These are phyloP conservation scores for Crithidia fasciculata DNA, from an alignment of 208 protist species.

Conservation along the genomic window DNA sequence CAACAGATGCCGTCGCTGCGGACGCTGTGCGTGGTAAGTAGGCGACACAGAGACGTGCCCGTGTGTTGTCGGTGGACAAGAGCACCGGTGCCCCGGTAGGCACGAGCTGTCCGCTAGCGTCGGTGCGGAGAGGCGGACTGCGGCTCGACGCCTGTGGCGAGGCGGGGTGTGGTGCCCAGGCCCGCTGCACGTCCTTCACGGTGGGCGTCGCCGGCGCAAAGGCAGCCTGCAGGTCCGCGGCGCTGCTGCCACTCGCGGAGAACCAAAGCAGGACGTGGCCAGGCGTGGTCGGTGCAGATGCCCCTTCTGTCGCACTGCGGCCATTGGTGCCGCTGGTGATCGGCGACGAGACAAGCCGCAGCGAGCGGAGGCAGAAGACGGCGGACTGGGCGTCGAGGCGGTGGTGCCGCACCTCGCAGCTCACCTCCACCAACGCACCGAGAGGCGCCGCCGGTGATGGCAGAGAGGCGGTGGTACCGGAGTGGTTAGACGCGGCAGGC, in stretches of 20 bases:
- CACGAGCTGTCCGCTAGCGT: conserved; percentile 21
- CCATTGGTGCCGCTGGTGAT: background rate
- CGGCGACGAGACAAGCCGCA: conserved; percentile 28
- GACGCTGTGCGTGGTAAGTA: conserved; percentile 2
- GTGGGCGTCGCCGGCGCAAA: conserved; percentile 2
- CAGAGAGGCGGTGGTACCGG: background rate
- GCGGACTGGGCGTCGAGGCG: conserved; percentile 15
- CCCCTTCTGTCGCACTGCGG: background rate
- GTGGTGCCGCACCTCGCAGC: conserved; percentile 22
- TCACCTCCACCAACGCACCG: conserved; percentile 16
- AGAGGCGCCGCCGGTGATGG: conserved; percentile 11
- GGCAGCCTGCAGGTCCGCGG: conserved; percentile 11
- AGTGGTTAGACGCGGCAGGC: background rate
- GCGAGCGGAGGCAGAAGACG: conserved; percentile 38
- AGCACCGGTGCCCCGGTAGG: conserved; percentile 21
- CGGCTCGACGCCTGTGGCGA: conserved; percentile 2
- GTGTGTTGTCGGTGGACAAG: conserved; percentile 32
- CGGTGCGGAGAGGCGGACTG: conserved; percentile 17
- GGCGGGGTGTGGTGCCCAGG: conserved; percentile 16
- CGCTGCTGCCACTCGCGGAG: conserved; percentile 25
- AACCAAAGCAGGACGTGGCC: conserved; percentile 42
- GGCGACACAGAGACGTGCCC: conserved; percentile 40
- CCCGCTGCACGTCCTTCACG: conserved; percentile 21
- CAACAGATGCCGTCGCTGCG: background rate
- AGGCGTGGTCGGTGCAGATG: background rate